Conservation (phyloP, 331 rosid species). For the Acacia concinna region DNA sequence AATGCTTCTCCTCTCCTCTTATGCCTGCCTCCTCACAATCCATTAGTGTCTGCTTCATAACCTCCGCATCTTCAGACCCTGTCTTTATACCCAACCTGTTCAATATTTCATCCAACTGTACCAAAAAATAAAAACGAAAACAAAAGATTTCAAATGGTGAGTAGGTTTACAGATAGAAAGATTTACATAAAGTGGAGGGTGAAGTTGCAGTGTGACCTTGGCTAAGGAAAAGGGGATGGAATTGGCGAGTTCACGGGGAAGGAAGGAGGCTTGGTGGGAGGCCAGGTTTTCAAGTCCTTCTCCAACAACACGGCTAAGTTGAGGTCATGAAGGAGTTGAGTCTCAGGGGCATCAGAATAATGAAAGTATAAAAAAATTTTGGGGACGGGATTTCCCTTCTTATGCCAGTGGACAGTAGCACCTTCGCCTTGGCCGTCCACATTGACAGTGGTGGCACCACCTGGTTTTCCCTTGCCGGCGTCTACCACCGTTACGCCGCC, state of each 20-base stretch:
- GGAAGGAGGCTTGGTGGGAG: conserved; percentile 37
- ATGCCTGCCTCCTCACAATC: conserved; percentile 51
- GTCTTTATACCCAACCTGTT: conserved; percentile 42
- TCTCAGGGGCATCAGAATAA: conserved; percentile 51
- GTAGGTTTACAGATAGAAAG: neutral
- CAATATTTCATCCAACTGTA: conserved; percentile 32
- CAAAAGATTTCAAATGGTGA: too few relatives aligned
- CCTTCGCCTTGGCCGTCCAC: conserved; percentile 59
- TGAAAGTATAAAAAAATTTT: too few relatives aligned
- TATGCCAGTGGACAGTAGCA: conserved; percentile 47
- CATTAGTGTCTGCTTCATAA: conserved; percentile 43
- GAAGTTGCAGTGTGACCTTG: too few relatives aligned
- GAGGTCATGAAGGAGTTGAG: conserved; percentile 57
- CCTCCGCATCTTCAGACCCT: conserved; percentile 44
- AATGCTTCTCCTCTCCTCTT: conserved; percentile 64
- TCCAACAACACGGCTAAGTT: conserved; percentile 66
- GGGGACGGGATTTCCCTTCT: conserved; percentile 42
- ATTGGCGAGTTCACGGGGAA: conserved; percentile 51
- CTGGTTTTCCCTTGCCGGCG: conserved; percentile 39
- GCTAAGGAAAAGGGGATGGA: conserved; percentile 64
- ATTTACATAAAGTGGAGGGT: too few relatives aligned
- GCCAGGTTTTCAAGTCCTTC: too few relatives aligned
- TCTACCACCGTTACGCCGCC: too few relatives aligned
- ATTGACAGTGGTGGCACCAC: conserved; percentile 41
- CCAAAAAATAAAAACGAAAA: too few relatives aligned